These are phyloP conservation scores for Diophrys sp. DNA, from an alignment of 73 alveolate species.

Conservation along the genomic window DNA sequence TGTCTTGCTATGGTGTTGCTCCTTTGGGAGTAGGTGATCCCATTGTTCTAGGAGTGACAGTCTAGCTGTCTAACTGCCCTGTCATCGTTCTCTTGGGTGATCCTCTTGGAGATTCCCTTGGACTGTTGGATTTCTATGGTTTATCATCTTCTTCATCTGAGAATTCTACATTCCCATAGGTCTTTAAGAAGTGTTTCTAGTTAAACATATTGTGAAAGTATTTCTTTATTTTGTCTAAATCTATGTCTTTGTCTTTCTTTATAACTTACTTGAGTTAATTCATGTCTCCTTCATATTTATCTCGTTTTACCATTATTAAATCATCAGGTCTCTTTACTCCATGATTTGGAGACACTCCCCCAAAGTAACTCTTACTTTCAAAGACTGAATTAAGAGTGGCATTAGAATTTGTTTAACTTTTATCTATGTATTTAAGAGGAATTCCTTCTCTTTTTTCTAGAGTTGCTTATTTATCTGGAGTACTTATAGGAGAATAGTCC, in stretches of 20 bases:
- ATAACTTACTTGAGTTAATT: neutral
- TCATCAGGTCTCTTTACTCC: neutral
- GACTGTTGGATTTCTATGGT: neutral
- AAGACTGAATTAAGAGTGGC: neutral
- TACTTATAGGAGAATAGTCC: no score
- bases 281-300: neutral
- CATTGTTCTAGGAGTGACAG: no score
- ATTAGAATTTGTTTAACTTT: neutral
- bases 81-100: no score
- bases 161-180: constrained; percentile 1
- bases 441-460: neutral
- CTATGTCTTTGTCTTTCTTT: neutral
- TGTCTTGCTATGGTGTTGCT: neutral
- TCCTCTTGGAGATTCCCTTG: neutral
- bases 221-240: neutral
- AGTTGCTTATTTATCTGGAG: neutral
- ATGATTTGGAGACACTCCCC: neutral
- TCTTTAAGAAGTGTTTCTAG: neutral
- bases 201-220: neutral
- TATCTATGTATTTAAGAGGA: no score
- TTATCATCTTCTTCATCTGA: neutral
- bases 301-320: neutral
- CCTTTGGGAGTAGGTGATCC: neutral
- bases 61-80: no score
- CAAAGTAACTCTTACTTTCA: neutral